Percentiles rank a stretch among this genome's conserved stretches.
Conservation (phyloP, 140 eudicot genomes). For the Oenanthe javanica region DNA sequence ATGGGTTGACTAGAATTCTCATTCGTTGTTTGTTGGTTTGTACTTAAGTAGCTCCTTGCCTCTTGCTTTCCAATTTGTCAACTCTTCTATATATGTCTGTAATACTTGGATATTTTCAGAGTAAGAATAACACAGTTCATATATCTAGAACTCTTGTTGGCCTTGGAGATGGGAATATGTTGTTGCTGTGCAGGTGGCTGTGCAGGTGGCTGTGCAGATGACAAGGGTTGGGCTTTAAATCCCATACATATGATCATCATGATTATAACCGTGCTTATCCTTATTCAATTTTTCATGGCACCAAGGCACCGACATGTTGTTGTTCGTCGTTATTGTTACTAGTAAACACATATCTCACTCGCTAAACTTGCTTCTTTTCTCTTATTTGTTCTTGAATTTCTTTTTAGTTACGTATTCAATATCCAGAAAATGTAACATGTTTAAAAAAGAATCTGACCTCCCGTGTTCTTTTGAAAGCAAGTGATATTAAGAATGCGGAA, state of each 20-base stretch:
- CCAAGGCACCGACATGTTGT: background rate
- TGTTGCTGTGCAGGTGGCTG: background rate
- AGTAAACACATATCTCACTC: background rate
- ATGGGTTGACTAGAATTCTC: background rate
- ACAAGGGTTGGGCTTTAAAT: background rate
- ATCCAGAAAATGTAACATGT: background rate
- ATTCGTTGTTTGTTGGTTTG: background rate
- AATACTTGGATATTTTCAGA: background rate
- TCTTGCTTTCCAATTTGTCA: background rate
- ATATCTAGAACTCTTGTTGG: background rate
- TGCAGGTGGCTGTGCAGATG: background rate
- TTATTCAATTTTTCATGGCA: background rate
- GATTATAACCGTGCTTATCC: background rate
- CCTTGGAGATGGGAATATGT: constrained; percentile 4
- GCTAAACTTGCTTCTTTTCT: background rate
- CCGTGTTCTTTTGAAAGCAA: background rate
- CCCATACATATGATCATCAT: background rate
- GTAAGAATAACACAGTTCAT: background rate
- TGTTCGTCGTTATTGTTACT: background rate
- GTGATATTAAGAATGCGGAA: background rate
- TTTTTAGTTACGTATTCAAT: background rate
- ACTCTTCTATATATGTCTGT: background rate
- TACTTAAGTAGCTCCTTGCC: background rate
- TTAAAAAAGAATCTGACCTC: background rate
- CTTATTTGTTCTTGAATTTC: background rate